phyloP scores from a whole-genome alignment of 2,329 filamentous ascomycete species.

The Hypoxylon sp. region DNA sequence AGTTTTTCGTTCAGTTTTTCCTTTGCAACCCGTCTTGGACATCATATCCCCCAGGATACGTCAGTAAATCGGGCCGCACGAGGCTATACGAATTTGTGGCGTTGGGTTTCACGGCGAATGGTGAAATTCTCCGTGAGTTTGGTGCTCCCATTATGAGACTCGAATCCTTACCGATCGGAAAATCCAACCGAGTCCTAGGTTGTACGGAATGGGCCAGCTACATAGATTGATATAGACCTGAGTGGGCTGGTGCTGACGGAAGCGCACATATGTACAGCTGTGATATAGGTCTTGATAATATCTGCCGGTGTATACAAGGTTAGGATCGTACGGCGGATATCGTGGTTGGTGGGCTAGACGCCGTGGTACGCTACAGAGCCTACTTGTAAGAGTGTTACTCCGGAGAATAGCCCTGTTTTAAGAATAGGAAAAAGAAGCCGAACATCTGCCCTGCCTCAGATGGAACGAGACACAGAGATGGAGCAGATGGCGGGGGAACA shows the following conservation, averaged over 20 bases:
- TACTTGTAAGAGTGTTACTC: neutral
- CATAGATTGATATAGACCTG: conserved; percentile 8
- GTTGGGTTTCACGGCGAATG: conserved; percentile 12
- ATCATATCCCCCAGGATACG: neutral
- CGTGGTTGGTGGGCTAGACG: conserved; percentile 7
- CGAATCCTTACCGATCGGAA: conserved; percentile 30
- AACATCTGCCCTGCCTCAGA: neutral
- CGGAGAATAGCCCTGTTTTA: neutral
- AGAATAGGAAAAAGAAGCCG: conserved; percentile 16
- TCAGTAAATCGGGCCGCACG: conserved; percentile 6
- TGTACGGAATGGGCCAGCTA: conserved; percentile 4
- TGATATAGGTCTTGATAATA: conserved; percentile 4
- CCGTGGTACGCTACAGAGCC: neutral
- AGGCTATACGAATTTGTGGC: conserved; percentile 8
- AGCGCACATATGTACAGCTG: conserved; percentile 1
- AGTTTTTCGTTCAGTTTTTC: neutral
- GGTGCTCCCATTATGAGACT: conserved; percentile 22
- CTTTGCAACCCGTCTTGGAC: neutral
- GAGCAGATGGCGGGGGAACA: conserved; percentile 7
- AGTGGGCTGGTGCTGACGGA: conserved; percentile 31
- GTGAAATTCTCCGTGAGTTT: conserved; percentile 26
- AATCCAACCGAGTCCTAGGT: conserved; percentile 21
- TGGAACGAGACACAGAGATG: conserved; percentile 15
- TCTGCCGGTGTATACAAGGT: conserved; percentile 9
- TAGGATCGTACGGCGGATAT: conserved; percentile 24